Evolutionary conservation across 1,284 basidiomycete species (phyloP).

Genomic region (Ceratobasidium sp.): DNA sequence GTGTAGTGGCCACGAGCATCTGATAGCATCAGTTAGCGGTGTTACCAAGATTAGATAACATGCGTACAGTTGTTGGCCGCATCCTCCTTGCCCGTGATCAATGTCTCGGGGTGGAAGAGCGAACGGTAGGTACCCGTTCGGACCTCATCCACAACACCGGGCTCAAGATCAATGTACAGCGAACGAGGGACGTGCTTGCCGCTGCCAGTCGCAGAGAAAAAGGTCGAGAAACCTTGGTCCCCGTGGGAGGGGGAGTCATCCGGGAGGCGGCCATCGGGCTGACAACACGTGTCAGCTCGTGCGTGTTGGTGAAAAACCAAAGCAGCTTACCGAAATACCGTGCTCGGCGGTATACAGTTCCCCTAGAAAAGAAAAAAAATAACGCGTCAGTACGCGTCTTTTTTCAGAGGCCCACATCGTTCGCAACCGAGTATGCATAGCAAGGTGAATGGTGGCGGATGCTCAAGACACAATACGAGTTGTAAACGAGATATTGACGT

Average conservation of each 20-base stretch:
- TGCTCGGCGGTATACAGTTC: conserved; percentile 99
- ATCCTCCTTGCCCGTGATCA: conserved; percentile 99
- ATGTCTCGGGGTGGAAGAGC: conserved; percentile 98
- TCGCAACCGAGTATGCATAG: not conserved
- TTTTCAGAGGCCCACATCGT: not conserved
- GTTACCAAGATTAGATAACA: too few species aligned
- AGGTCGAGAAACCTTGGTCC: conserved; percentile 96
- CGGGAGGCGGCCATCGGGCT: conserved; percentile 92
- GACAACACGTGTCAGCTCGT: conserved; percentile 30
- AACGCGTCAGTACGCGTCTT: not conserved
- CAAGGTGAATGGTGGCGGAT: not conserved
- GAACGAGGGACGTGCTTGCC: conserved; percentile 98
- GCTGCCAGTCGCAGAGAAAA: conserved; percentile 72
- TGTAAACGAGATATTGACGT: conserved; percentile 38
- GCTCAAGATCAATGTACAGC: conserved; percentile 96
- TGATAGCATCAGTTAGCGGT: conserved; percentile 54
- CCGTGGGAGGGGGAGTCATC: conserved; percentile 77
- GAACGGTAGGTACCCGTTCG: conserved; percentile 93
- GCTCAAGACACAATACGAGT: not conserved
- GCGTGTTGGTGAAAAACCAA: not conserved
- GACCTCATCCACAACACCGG: conserved; percentile 96
- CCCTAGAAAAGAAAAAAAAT: conserved; percentile 65
- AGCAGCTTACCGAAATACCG: conserved; percentile 83
- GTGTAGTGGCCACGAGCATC: conserved; percentile 99
- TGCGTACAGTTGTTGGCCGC: conserved; percentile 97